These are phyloP conservation scores for Gnomoniopsis sp. DNA, from an alignment of 2,329 filamentous ascomycete genomes.

Conservation along the genomic window DNA sequence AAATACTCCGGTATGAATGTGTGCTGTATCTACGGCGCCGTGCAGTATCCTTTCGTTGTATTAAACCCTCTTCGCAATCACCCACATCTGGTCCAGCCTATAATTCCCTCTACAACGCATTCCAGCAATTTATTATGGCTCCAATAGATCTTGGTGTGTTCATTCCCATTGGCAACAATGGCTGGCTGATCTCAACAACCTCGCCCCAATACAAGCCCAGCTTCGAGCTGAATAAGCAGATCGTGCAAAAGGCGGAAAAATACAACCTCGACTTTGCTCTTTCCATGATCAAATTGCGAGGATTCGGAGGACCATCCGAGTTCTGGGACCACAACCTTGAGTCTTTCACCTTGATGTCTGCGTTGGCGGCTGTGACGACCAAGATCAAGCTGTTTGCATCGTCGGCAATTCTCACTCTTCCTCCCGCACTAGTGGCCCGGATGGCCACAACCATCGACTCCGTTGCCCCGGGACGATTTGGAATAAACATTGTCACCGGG, in stretches of 20 bases:
- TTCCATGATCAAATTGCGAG: not conserved
- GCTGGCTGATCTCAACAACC: not conserved
- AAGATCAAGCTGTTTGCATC: not conserved
- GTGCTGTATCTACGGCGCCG: not conserved
- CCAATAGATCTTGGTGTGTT: not conserved
- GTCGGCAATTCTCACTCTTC: not conserved
- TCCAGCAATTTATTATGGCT: not conserved
- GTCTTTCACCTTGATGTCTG: not conserved
- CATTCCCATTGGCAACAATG: constrained; percentile 3
- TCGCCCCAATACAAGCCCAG: not conserved
- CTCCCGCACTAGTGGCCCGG: not conserved
- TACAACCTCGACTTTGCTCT: constrained; percentile 6
- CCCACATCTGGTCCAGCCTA: no score
- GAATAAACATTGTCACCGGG: not conserved
- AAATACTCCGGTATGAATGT: no score
- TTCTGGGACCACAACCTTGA: constrained; percentile 1
- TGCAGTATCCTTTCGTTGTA: no score
- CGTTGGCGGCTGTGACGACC: not conserved
- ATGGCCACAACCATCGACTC: not conserved
- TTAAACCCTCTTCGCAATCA: no score
- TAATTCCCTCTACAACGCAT: not conserved
- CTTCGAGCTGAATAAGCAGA: constrained; percentile 2
- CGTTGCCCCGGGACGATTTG: not conserved
- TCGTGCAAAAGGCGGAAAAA: not conserved
- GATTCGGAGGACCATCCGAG: not conserved